Evolutionary conservation across 2,329 filamentous ascomycete species (phyloP), one percentile per base, ranked within the genome.

Genomic region (Alternaria viburni): DNA sequence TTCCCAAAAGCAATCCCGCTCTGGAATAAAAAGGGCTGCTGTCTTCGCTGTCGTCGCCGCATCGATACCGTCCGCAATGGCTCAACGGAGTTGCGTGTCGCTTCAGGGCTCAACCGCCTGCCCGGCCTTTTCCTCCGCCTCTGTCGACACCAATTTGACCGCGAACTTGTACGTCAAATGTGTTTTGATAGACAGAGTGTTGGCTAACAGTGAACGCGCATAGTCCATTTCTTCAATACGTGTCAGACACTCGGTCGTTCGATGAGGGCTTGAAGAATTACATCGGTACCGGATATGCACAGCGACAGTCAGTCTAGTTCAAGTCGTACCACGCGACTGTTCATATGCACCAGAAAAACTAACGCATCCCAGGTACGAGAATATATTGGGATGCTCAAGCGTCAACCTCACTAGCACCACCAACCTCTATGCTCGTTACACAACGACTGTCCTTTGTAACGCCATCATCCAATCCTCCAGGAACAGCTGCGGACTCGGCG

Each of bases 401-500:
- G 85, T 97, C 73, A 88, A 96, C 74, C 86, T 94, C 60, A 88
- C 88, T 59, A 92, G 97, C 77, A 90, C 93, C 5, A 90, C 88
- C 70, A 87, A 91, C 74, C 88, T 94, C 74, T 99, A 99, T 81
- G 95, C 96, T 52, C 91, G 96, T 72, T 99, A 95, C 81, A 97
- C 95, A 6, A 96, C 89, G 50, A 96, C 92, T 65, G 90, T 96
- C 67, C 87, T 99, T 68, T 99, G 96, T 86, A 98, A 96, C 84
- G 87, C 92, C 69, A 91, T 99, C 76, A 88, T 99, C 54, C 96
- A 99, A 81, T 94, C 93, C 77, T 98, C 96, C 6, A 89, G 91
- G 72, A 77, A 82, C 11, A 77, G 86, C 25, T 99, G 96, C 81
- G 81, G 83, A 19, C 82, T 96, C 49, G 86, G 90, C 0, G 79